A percentile compares a stretch with the other conserved stretches of the same genome.
phyloP scores from a whole-genome alignment of 495 filamentous ascomycete species.

The Penicillium bovifimosum region DNA sequence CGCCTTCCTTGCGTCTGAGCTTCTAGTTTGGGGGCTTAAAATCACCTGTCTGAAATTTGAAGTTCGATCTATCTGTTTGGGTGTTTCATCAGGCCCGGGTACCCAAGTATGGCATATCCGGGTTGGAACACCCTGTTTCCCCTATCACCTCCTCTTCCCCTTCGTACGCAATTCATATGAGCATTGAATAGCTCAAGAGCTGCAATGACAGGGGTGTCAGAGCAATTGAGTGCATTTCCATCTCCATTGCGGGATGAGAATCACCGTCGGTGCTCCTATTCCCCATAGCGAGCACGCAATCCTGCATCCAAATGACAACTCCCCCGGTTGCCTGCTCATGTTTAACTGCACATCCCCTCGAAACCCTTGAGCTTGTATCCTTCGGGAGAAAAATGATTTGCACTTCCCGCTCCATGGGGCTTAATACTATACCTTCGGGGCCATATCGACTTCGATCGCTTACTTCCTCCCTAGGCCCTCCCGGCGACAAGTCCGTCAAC shows the following conservation, averaged over 20 bases:
- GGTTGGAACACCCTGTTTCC: not conserved
- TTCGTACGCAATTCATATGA: not conserved
- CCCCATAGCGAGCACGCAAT: slow-evolving; percentile 41
- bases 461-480: slow-evolving; percentile 23
- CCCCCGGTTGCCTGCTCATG: slow-evolving; percentile 7
- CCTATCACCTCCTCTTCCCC: not conserved
- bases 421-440: slow-evolving; percentile 1
- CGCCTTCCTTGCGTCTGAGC: slow-evolving; percentile 22
- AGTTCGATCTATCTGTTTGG: not conserved
- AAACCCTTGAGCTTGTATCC: slow-evolving; percentile 9
- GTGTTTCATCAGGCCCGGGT: not conserved
- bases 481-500: slow-evolving; percentile 41
- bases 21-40: not conserved
- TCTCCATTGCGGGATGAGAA: slow-evolving; percentile 16
- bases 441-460: slow-evolving; percentile 20
- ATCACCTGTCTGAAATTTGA: not conserved
- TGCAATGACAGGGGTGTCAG: not conserved
- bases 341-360: slow-evolving; percentile 11
- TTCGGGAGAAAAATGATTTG: slow-evolving; percentile 14
- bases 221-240: not conserved
- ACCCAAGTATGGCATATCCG: not conserved
- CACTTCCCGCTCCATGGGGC: slow-evolving; percentile 15
- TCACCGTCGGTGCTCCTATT: slow-evolving; percentile 13
- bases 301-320: slow-evolving; percentile 34
- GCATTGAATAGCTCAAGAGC: not conserved